These are phyloP conservation scores for Jatropha multifida DNA, from an alignment of 441 rosid genomes.

Conservation along the genomic window DNA sequence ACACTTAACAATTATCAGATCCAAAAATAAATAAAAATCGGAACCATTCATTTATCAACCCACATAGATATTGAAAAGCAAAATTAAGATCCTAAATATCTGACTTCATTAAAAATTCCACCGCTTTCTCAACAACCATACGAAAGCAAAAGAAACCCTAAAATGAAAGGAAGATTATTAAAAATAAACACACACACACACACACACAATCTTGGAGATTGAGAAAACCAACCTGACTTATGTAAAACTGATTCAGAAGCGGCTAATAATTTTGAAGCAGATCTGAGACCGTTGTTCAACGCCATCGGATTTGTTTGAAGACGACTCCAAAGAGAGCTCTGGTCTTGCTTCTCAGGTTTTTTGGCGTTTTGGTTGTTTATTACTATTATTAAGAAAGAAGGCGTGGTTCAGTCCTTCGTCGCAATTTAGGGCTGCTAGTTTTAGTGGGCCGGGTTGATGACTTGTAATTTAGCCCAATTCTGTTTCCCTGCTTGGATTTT, in stretches of 20 bases:
- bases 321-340: background rate
- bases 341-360: too few relatives aligned
- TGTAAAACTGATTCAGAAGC: constrained; percentile 55
- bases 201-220: background rate
- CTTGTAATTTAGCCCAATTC: background rate
- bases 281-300: constrained; percentile 63
- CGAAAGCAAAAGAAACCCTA: background rate
- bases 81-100: background rate
- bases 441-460: background rate
- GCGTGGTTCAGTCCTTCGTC: background rate
- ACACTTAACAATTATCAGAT: constrained; percentile 4
- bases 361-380: background rate
- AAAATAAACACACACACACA: background rate
- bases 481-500: too few relatives aligned
- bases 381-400: too few relatives aligned
- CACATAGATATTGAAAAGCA: background rate
- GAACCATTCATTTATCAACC: background rate
- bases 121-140: background rate
- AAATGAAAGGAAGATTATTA: background rate
- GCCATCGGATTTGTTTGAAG: constrained; percentile 25
- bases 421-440: constrained; percentile 8
- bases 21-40: constrained; percentile 17
- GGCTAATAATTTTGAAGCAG: constrained; percentile 56
- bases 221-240: constrained; percentile 53
- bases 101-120: background rate